Evolutionary conservation across 2,329 filamentous ascomycete genomes (phyloP).

Genomic region (Ophiostoma montium): DNA sequence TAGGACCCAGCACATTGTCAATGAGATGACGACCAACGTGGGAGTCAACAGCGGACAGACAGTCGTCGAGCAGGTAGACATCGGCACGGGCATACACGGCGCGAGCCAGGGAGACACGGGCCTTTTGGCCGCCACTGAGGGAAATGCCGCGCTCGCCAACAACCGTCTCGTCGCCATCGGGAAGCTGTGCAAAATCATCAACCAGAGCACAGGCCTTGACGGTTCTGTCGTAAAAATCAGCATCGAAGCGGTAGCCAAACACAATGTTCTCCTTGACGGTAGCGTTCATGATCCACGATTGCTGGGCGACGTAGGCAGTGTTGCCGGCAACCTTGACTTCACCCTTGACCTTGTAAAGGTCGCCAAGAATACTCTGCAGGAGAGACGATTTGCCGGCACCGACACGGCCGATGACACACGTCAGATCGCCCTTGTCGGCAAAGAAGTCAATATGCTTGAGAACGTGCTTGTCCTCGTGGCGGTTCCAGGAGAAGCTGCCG

Average conservation of each 20-base stretch:
- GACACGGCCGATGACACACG: slow-evolving; percentile 88
- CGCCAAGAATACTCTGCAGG: slow-evolving; percentile 74
- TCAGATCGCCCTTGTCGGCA: slow-evolving; percentile 83
- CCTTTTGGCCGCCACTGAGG: slow-evolving; percentile 89
- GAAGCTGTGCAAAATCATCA: slow-evolving; percentile 83
- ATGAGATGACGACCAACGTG: slow-evolving; percentile 93
- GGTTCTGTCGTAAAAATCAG: slow-evolving; percentile 86
- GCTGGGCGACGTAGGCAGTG: slow-evolving; percentile 84
- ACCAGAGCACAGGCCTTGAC: slow-evolving; percentile 79
- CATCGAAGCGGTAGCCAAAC: slow-evolving; percentile 89
- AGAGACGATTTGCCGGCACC: slow-evolving; percentile 91
- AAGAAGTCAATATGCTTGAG: slow-evolving; percentile 77
- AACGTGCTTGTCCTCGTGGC: slow-evolving; percentile 54
- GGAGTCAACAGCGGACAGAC: slow-evolving; percentile 92
- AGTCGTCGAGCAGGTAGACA: slow-evolving; percentile 87
- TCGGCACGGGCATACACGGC: slow-evolving; percentile 96
- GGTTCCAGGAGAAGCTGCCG: slow-evolving; percentile 90
- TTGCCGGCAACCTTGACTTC: slow-evolving; percentile 69
- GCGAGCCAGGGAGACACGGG: slow-evolving; percentile 77
- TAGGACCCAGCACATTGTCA: slow-evolving; percentile 77
- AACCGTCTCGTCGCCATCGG: slow-evolving; percentile 91
- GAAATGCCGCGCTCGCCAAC: slow-evolving; percentile 96
- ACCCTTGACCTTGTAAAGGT: slow-evolving; percentile 80
- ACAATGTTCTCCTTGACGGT: slow-evolving; percentile 95
- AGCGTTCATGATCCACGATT: slow-evolving; percentile 94